Evolutionary conservation across 441 rosid species (phyloP).

Genomic region (Kokia cookei): DNA sequence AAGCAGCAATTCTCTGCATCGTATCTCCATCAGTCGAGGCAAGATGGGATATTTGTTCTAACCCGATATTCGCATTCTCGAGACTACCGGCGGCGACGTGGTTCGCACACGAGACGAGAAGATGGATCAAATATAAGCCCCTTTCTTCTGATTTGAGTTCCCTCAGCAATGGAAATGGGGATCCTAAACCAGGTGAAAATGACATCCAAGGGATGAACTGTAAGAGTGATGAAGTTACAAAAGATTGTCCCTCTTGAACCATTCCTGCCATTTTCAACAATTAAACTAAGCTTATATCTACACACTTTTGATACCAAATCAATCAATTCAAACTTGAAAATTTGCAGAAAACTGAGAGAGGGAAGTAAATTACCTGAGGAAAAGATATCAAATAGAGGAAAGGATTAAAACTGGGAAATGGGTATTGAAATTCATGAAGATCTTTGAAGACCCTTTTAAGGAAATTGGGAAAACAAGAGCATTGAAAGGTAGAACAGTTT

Average conservation of each 20-base stretch:
- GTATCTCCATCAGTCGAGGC: constrained; percentile 69
- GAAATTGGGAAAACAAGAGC: constrained; percentile 23
- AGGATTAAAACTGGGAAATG: constrained; percentile 20
- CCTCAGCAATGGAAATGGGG: constrained; percentile 48
- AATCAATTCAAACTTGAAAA: background rate
- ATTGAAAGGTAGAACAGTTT: constrained; percentile 19
- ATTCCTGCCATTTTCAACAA: constrained; percentile 32
- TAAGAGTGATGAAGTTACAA: constrained; percentile 46
- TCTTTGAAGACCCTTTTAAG: constrained; percentile 12
- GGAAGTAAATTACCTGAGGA: constrained; percentile 21
- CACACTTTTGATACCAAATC: background rate
- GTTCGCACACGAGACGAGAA: constrained; percentile 46
- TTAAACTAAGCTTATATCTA: background rate
- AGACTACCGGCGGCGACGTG: constrained; percentile 56
- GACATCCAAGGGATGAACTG: constrained; percentile 55
- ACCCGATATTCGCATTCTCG: constrained; percentile 49
- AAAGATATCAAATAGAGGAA: constrained; percentile 13
- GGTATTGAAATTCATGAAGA: constrained; percentile 19
- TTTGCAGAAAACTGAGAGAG: constrained; percentile 4
- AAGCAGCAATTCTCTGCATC: constrained; percentile 67
- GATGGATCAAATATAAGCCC: constrained; percentile 56
- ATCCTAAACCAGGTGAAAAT: constrained; percentile 53
- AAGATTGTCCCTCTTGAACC: constrained; percentile 56
- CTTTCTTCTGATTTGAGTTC: constrained; percentile 63
- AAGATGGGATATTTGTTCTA: constrained; percentile 58